phyloP scores from a whole-genome alignment of 73 alveolate genomes.

The Blepharisma stoltei region DNA sequence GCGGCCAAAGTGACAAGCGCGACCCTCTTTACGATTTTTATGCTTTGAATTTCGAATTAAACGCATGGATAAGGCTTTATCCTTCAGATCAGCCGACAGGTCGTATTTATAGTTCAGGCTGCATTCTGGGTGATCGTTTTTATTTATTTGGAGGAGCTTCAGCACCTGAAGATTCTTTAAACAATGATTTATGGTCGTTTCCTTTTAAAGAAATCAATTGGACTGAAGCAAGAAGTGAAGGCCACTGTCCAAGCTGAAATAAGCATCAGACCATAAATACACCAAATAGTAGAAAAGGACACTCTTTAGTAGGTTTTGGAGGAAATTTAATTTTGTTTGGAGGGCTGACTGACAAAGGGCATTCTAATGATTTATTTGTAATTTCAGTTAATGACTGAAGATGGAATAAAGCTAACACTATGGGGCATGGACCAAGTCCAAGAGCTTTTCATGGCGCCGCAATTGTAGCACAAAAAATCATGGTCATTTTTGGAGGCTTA shows the following conservation, averaged over 20 bases:
- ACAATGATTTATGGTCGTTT: slow-evolving; percentile 9
- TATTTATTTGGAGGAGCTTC: slow-evolving; percentile 21
- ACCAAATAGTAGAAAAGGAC: slow-evolving; percentile 10
- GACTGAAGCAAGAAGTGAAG: slow-evolving; percentile 2
- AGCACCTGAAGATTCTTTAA: not conserved
- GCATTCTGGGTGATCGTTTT: slow-evolving; percentile 8
- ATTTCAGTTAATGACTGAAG: not conserved
- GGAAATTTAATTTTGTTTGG: not conserved
- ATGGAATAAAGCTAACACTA: not conserved
- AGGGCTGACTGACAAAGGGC: not conserved
- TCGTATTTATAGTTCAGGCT: slow-evolving; percentile 19
- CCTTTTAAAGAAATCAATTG: slow-evolving; percentile 24
- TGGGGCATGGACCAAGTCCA: slow-evolving; percentile 17
- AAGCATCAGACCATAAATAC: not conserved
- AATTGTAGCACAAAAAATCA: not conserved
- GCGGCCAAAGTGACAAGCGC: slow-evolving; percentile 19
- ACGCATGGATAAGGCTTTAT: slow-evolving; percentile 10
- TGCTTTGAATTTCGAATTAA: not conserved
- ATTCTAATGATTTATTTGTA: not conserved
- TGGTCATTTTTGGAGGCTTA: slow-evolving; percentile 12
- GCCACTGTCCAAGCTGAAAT: not conserved
- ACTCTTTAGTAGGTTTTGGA: not conserved
- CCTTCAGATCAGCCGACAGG: slow-evolving; percentile 26
- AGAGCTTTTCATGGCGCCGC: slow-evolving; percentile 7
- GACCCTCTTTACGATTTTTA: slow-evolving; percentile 8